Base-by-base conservation (phyloP, 2,329 filamentous ascomycete genomes). In the Alternaria ethzedia region DNA sequence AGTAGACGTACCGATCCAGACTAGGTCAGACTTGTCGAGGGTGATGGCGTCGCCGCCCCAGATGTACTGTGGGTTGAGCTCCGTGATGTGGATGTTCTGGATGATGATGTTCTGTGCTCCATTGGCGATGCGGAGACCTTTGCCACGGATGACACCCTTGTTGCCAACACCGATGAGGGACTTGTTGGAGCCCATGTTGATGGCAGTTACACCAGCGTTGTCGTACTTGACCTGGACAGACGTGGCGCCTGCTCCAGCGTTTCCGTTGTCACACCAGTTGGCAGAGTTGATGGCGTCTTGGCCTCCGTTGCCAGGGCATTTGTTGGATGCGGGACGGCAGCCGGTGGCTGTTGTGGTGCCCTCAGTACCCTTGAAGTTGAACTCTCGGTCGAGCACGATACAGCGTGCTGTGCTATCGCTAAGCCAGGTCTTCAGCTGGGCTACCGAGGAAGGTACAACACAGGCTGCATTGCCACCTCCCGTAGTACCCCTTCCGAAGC, bases 251-350 rank as follows among this genome's bases (percentile, higher is more conserved):
- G 43, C 21, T 41, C 58, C 58, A 50, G 58, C 51, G 13, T 66
- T 56, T 25, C 57, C 63, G 61, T 56, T 72, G 32, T 65, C 67
- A 23, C 64, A 65, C 67, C 71, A 65, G 47, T 62, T 59, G 52
- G 68, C 44, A 75, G 84, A 77, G 80, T 89, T 86, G 72, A 89
- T 87, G 65, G 87, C 85, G 32, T 82, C 68, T 81, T 89, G 87
- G 75, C 87, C 86, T n/a, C 75, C 84, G 25, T 85, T 87, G 36
- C 85, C 86, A 12, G 50, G 32, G 20, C 60, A 63, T 15, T 43
- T 63, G 80, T 70, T 71, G 30, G 65, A 68, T 41, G 63, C 64
- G 17, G 87, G 86, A 15, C 86, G 84, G 64, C 73, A 69, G 56
- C 67, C 68, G 26, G 63, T 32, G 23, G 61, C 63, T 20, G 65